Evolutionary conservation across 2,329 filamentous ascomycete genomes (phyloP).

Genomic region (Coniosporium tulheliwenetii): DNA sequence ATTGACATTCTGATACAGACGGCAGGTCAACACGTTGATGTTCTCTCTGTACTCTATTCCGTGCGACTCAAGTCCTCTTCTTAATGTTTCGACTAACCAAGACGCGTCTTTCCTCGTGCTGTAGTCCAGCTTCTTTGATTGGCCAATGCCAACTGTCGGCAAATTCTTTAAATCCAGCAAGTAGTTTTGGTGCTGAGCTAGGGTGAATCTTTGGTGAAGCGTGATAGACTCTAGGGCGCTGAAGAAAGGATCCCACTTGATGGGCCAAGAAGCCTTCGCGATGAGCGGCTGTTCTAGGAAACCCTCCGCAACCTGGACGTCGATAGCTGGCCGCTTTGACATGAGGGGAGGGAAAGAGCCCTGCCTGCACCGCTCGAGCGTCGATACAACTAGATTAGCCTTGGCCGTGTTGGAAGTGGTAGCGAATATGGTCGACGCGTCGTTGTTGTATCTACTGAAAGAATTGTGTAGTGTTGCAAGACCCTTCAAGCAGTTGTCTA

Average conservation of each 20-base stretch:
- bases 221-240: constrained; percentile 8
- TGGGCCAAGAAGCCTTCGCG: constrained; percentile 10
- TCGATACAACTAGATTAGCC: constrained; percentile 8
- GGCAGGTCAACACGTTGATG: constrained; percentile 9
- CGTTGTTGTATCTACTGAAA: constrained; percentile 7
- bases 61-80: constrained; percentile 9
- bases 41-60: constrained; percentile 11
- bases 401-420: constrained; percentile 11
- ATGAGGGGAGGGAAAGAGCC: not conserved
- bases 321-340: constrained; percentile 1
- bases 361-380: not conserved
- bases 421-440: constrained; percentile 11
- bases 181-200: not conserved
- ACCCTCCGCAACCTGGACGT: constrained; percentile 7
- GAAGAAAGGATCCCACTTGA: constrained; percentile 14
- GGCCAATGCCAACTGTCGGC: constrained; percentile 7
- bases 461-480: not conserved
- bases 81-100: constrained; percentile 14
- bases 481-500: not conserved
- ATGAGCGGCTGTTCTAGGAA: constrained; percentile 11
- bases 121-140: constrained; percentile 12
- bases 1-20: constrained; percentile 10
- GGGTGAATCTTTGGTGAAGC: constrained; percentile 7
- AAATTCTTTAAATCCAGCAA: constrained; percentile 1
- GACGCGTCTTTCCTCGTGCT: constrained; percentile 10